Base-by-base conservation (phyloP, 345 rosid genomes). In the Nasturtium officinale region DNA sequence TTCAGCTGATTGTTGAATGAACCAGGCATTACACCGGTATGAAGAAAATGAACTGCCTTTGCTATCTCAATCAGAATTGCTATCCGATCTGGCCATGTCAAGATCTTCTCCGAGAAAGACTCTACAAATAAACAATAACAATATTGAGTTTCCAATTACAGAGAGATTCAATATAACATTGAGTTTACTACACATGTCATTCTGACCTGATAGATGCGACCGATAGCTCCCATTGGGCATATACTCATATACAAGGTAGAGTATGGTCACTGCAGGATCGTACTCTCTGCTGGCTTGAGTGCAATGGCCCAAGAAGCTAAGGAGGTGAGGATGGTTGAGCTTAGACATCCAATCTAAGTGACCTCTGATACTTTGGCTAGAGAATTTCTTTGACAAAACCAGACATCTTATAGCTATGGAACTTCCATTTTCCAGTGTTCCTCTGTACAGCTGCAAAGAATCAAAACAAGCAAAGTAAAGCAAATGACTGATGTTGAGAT, bases 21-120 rank as follows among this genome's bases (percentile, higher is more conserved):
- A 73, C 96, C 89, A 26, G 96, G 97, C 75, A 95, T 85, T 28
- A 88, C 86, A 17, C 99, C 89, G 0, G 93, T 85, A 73, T 94
- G 96, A 48, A 94, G 90, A 81, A 91, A 94, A 80, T 89, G 96
- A 47, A 94, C 95, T 29, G 97, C 99, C 83, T 89, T 95, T 78
- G 97, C 97, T 67, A 88, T 84, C 57, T 90, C 89, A 64, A 91
- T 91, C 59, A 95, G 84, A 77, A 88, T 83, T 0, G 87, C 85
- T 80, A 95, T 69, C 76, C 99, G 83, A 48, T 88, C 88, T 37
- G 97, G 78, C 99, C 99, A 95, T 30, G 83, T 87, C 11, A 91
- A 87, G 78, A 78, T 85, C 80, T 88, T 95, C 78, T 87, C 88
- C 5, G 87, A 86, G 82, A 55, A 74, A 64, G 67, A 77, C 54